Base-by-base conservation (phyloP, 352 stramenopile genomes). In the Hyaloperonospora brassicae region DNA sequence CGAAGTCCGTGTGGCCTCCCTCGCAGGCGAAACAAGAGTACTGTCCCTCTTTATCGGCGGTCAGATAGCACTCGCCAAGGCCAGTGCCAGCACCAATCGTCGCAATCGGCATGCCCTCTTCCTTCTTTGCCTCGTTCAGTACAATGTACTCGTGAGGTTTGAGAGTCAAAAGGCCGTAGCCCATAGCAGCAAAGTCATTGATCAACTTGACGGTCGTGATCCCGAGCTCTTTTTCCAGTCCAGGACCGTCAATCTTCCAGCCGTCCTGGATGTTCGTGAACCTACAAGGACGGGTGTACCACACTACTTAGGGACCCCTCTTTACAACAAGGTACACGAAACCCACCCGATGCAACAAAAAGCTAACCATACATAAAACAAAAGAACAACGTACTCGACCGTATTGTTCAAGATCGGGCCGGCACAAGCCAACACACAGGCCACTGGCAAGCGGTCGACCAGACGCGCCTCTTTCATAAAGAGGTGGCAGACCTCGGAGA, bases 131-230 rank as follows among this genome's bases (percentile, higher is more conserved):
- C 43, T 93, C 80, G 60, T 96, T 91, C n/a, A 91, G 76, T 34
- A 93, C 63, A 52, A 95, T 89, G 69, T 98, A 96, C 57, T 95
- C 86, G 47, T 96, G 76, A 36, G 83, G 69, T 67, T 97, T 86
- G 23, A 99, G 71, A 51, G 95, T 98, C 3, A 99, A 72, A 31
- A 98, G 79, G 13, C 96, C 96, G 72, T 98, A 99, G 42, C 96
- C 96, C 68, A 97, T 96, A 25, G 93, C 96, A 0, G 96, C 93
- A 73, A 98, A 98, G 71, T 98, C 96, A 65, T 98, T 98, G 47
- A 98, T 95, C 31, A 98, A 83, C 42, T 86, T 86, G 49, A 97
- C 92, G 5, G 69, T 76, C 35, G 75, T 67, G 60, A 97, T 96
- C 44, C 73, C 84, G 44, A 90, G 67, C 71, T 88, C 78, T n/a